phyloP scores from a whole-genome alignment of 148 eudicot species.

The Dysphania ambrosioides region DNA sequence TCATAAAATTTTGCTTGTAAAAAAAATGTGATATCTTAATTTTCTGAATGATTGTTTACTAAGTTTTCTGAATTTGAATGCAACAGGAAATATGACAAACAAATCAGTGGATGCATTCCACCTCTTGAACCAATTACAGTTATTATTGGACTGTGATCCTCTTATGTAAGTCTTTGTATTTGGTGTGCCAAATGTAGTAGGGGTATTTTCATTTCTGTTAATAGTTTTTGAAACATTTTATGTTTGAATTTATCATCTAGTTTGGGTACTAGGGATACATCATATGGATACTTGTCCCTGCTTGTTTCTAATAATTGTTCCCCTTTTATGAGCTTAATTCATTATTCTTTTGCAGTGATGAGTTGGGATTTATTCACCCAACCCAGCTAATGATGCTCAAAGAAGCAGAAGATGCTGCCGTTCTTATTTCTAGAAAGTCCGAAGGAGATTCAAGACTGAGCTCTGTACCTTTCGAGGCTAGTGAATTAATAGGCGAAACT shows the following conservation, averaged over 20 bases:
- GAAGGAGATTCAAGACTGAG: slow-evolving; percentile 21
- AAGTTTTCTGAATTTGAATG: neutral
- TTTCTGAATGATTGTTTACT: neutral
- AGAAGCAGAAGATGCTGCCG: slow-evolving; percentile 33
- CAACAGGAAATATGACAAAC: slow-evolving; percentile 17
- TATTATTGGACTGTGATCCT: slow-evolving; percentile 44
- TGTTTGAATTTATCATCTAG: neutral
- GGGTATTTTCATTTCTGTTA: neutral
- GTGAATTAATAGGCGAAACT: slow-evolving; percentile 20
- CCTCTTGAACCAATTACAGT: slow-evolving; percentile 36
- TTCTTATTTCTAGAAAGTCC: slow-evolving; percentile 21
- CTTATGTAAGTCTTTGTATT: slow-evolving; percentile 36
- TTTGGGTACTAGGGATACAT: neutral
- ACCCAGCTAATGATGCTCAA: slow-evolving; percentile 55
- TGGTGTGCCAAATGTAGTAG: neutral
- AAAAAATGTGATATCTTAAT: neutral
- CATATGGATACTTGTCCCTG: neutral
- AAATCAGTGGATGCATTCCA: slow-evolving; percentile 4
- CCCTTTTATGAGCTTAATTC: slow-evolving; percentile 16
- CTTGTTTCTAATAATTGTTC: neutral
- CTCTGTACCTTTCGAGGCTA: slow-evolving; percentile 15
- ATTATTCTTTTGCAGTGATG: slow-evolving; percentile 54
- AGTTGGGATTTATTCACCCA: slow-evolving; percentile 85
- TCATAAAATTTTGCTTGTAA: neutral
- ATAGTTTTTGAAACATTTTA: neutral